Evolutionary conservation across 352 stramenopile species (phyloP), one percentile per base, ranked within the genome.

Genomic region (Globisporangium apiculatum): DNA sequence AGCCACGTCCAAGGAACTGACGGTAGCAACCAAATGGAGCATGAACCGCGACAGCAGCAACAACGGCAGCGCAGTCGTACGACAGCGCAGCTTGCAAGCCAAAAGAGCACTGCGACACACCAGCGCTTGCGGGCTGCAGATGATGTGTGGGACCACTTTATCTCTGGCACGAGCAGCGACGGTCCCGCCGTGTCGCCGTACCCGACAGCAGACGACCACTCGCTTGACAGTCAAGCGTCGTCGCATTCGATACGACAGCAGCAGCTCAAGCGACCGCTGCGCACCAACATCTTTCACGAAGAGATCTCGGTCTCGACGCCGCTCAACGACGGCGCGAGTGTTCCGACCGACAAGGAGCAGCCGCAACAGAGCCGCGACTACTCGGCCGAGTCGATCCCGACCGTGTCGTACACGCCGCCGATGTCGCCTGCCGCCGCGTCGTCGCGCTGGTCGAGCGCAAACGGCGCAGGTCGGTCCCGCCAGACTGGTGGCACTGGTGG

Each of bases 131-230:
- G 2, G 24, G 3, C 24, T 2, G 41, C 48, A 24, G 70, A 76
- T 31, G 64, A 64, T 6, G 17, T 74, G 4, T 83, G 73, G 73
- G 63, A 78, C 45, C 62, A 76, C 57, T 69, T 78, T 37, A 61
- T 75, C 55, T 66, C 73, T 12, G 61, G 66, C 5, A 64, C 61
- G 7, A 79, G 68, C 55, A 57, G 35, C 15, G 47, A 40, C 15
- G 36, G 38, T 15, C 50, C 50, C 6, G 12, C 60, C 7, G 51
- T 40, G 51, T 56, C 51, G 6, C 51, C 18, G 38, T 47, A 35
- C 48, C 67, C 35, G 24, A 31, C 24, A 31, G 24, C 24, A 45
- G 49, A 35, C 52, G 57, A 9, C 64, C 56, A 42, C 57, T 11
- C 48, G 9, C 31, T 5, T 9, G 48, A 40, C 12, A 40, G 12